phyloP scores from a whole-genome alignment of 352 stramenopile species.

The Peronospora farinosa region DNA sequence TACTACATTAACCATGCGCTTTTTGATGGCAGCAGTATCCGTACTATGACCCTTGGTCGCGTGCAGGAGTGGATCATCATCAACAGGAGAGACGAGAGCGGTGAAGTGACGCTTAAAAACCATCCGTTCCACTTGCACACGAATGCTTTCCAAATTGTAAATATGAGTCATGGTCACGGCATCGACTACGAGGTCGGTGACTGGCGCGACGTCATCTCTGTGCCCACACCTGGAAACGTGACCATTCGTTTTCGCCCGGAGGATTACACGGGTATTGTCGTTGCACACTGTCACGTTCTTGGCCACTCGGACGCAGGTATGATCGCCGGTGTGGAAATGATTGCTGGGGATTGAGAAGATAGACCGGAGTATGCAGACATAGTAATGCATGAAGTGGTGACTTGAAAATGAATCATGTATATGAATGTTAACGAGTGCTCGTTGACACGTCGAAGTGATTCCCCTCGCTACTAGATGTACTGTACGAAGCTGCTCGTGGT shows the following conservation, averaged over 20 bases:
- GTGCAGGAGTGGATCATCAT: constrained; percentile 76
- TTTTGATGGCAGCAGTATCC: constrained; percentile 44
- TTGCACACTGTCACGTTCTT: constrained; percentile 78
- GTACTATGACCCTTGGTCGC: constrained; percentile 42
- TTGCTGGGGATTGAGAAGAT: constrained; percentile 20
- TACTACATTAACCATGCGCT: constrained; percentile 68
- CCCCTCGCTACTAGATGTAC: constrained; percentile 1
- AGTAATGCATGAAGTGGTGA: not conserved
- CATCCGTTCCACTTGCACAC: constrained; percentile 85
- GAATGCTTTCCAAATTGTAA: constrained; percentile 79
- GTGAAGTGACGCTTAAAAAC: constrained; percentile 46
- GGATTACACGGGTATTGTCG: constrained; percentile 51
- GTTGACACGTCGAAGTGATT: not conserved
- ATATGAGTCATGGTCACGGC: constrained; percentile 54
- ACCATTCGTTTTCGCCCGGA: constrained; percentile 72
- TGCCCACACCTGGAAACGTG: constrained; percentile 71
- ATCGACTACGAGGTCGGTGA: constrained; percentile 73
- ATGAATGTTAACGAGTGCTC: constrained; percentile 1
- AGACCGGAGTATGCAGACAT: not conserved
- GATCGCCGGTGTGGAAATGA: constrained; percentile 54
- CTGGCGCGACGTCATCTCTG: constrained; percentile 73
- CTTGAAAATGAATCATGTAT: not conserved
- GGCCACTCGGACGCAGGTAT: constrained; percentile 80
- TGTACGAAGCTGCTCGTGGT: constrained; percentile 1
- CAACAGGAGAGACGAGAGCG: constrained; percentile 44